Conservation (phyloP, 768 basidiomycete species). For the Rhodotorula diobovata region DNA sequence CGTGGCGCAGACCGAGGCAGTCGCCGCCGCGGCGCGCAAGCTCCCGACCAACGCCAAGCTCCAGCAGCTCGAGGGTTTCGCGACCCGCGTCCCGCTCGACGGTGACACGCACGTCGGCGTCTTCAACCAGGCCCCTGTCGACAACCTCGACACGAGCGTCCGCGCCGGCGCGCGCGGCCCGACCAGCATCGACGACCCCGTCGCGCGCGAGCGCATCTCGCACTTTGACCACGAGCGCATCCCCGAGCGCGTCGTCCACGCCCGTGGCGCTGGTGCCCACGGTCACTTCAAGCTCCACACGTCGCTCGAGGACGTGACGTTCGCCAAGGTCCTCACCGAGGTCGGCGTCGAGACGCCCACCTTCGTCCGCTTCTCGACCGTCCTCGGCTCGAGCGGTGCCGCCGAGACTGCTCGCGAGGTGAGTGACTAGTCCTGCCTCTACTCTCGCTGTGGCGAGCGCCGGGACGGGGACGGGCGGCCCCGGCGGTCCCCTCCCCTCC, state of each 20-base stretch:
- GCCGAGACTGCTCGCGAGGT: slow-evolving; percentile 67
- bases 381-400: slow-evolving; percentile 54
- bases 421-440: too few relatives aligned
- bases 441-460: too few relatives aligned
- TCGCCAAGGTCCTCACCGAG: slow-evolving; percentile 51
- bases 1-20: slow-evolving; percentile 13
- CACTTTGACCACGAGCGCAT: slow-evolving; percentile 62
- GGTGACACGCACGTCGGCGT: slow-evolving; percentile 12
- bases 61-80: slow-evolving; percentile 28
- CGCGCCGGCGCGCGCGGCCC: slow-evolving; percentile 57
- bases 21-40: background rate
- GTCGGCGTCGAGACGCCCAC: slow-evolving; percentile 59
- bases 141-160: slow-evolving; percentile 48
- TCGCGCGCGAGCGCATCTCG: slow-evolving; percentile 46
- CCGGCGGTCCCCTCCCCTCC: too few relatives aligned
- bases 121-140: slow-evolving; percentile 27
- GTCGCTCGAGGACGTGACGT: slow-evolving; percentile 66
- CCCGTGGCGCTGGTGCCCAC: slow-evolving; percentile 58
- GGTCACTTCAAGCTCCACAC: slow-evolving; percentile 76
- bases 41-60: slow-evolving; percentile 28
- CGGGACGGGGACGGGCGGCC: too few relatives aligned
- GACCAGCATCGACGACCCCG: slow-evolving; percentile 60
- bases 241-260: slow-evolving; percentile 55
- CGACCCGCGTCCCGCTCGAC: slow-evolving; percentile 21
- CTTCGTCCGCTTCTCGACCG: slow-evolving; percentile 81